Conservation (phyloP, 2,329 filamentous ascomycete genomes). For the Ceratocystis alfenasii region DNA sequence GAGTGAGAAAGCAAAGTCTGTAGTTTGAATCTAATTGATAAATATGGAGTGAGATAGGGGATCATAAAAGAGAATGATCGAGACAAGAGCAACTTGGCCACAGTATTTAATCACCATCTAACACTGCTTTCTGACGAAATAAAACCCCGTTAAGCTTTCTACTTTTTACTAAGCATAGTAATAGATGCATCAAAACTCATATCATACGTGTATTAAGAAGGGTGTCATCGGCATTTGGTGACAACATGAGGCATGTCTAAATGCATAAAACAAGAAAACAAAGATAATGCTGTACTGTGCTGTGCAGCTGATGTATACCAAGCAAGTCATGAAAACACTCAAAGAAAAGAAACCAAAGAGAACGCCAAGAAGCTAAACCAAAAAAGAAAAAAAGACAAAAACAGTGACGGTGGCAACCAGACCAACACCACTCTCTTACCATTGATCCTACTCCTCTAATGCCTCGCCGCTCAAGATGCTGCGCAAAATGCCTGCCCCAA, state of each 20-base stretch:
- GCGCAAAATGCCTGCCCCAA: conserved; percentile 48
- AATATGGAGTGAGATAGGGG: too few species aligned
- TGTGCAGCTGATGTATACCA: too few species aligned
- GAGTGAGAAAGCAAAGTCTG: neutral
- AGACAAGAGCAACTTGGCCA: neutral
- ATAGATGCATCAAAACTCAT: too few species aligned
- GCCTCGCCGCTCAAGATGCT: conserved; percentile 51
- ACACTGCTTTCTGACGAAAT: neutral
- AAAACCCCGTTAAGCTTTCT: too few species aligned
- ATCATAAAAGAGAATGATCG: too few species aligned
- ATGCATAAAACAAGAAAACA: neutral
- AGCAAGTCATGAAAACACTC: too few species aligned
- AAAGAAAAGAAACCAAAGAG: neutral
- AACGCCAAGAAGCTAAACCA: neutral
- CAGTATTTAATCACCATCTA: neutral
- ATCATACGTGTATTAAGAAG: too few species aligned
- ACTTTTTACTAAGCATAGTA: too few species aligned
- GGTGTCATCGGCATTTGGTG: neutral
- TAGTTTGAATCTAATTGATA: too few species aligned
- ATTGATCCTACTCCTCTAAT: conserved; percentile 34
- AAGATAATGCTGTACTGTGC: neutral
- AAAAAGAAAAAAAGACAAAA: neutral
- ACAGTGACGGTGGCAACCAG: neutral
- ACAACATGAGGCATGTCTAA: neutral
- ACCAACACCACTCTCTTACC: neutral